phyloP scores from a whole-genome alignment of 176 grass and related monocot genomes.

The Carex pumila region DNA sequence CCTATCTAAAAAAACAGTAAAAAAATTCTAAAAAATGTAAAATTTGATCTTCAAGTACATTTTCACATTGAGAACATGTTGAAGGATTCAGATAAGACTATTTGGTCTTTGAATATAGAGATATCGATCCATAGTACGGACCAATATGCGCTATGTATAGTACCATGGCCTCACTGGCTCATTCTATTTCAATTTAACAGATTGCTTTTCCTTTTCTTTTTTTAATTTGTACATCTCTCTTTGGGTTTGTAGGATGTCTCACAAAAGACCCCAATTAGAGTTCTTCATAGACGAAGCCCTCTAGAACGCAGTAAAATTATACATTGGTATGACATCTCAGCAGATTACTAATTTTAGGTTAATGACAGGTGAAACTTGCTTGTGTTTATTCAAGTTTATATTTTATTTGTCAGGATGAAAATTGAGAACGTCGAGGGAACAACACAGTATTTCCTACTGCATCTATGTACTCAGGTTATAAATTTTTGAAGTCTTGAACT shows the following conservation, averaged over 20 bases:
- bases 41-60: too few relatives aligned
- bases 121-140: too few relatives aligned
- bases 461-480: conserved; percentile 82
- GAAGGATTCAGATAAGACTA: too few relatives aligned
- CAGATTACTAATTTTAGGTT: not conserved
- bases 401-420: conserved; percentile 61
- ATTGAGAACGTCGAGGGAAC: conserved; percentile 56
- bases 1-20: too few relatives aligned
- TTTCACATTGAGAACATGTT: too few relatives aligned
- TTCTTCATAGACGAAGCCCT: conserved; percentile 84
- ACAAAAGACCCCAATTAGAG: conserved; percentile 85
- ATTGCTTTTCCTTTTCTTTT: not conserved
- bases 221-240: conserved; percentile 8
- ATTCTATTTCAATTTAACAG: not conserved
- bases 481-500: not conserved
- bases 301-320: conserved; percentile 71
- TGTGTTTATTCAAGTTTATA: conserved; percentile 4
- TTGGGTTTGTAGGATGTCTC: conserved; percentile 55
- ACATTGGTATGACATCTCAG: conserved; percentile 56
- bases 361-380: not conserved
- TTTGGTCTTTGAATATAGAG: too few relatives aligned
- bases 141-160: too few relatives aligned
- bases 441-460: conserved; percentile 73
- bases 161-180: too few relatives aligned
- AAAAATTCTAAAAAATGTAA: too few relatives aligned